These are phyloP conservation scores for Pestalotiopsis sp. DNA, from an alignment of 2,329 filamentous ascomycete species.

Conservation along the genomic window DNA sequence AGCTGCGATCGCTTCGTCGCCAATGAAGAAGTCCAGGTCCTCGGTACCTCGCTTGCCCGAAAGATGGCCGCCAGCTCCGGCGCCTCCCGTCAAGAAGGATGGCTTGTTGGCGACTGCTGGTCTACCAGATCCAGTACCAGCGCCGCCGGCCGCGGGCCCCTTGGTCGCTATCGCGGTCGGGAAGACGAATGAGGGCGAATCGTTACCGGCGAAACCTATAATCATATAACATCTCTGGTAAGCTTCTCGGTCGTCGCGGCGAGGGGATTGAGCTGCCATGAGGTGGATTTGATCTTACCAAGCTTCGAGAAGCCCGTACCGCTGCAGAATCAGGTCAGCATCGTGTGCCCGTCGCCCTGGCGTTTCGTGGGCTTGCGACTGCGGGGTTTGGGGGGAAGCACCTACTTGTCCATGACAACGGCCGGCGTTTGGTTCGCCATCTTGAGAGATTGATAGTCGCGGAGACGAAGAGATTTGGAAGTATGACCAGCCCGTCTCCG, in stretches of 20 bases:
- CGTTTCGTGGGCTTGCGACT: slow-evolving; percentile 15
- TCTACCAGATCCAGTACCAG: slow-evolving; percentile 81
- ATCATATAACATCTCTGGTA: not conserved
- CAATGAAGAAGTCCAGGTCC: slow-evolving; percentile 98
- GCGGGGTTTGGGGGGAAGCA: slow-evolving; percentile 35
- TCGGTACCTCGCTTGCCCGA: slow-evolving; percentile 94
- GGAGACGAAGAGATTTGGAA: not conserved
- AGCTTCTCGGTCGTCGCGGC: slow-evolving; percentile 2
- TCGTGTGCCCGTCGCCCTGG: not conserved
- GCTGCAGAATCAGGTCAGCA: slow-evolving; percentile 60
- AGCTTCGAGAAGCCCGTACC: slow-evolving; percentile 99
- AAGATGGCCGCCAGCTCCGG: slow-evolving; percentile 80
- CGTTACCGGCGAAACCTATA: slow-evolving; percentile 95
- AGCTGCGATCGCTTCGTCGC: slow-evolving; percentile 89
- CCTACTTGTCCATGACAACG: slow-evolving; percentile 99
- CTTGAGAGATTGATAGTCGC: slow-evolving; percentile 32
- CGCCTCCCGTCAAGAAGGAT: slow-evolving; percentile 89
- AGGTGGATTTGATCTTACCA: slow-evolving; percentile 58
- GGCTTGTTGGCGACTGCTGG: slow-evolving; percentile 94
- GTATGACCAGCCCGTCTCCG: slow-evolving; percentile 3
- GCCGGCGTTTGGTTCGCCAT: slow-evolving; percentile 99
- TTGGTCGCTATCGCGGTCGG: slow-evolving; percentile 98
- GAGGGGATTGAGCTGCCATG: slow-evolving; percentile 3
- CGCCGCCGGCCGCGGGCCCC: slow-evolving; percentile 69
- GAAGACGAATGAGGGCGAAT: slow-evolving; percentile 98